These are phyloP conservation scores for Plasmodium cynomolgi DNA, from an alignment of 169 alveolate species.

Conservation along the genomic window DNA sequence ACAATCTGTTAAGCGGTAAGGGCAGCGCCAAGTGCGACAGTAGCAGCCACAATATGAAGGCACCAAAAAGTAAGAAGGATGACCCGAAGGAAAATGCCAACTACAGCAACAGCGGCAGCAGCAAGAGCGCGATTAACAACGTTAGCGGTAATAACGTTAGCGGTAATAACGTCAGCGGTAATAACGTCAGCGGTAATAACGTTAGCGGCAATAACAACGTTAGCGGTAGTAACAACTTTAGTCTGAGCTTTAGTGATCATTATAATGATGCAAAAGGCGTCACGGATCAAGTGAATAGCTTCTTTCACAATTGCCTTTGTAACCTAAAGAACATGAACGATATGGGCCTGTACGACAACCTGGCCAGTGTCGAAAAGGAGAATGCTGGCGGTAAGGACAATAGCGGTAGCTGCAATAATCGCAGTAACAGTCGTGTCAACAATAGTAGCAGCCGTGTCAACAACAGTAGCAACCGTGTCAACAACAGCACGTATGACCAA, in stretches of 20 bases:
- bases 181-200: neutral
- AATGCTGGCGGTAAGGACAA: neutral
- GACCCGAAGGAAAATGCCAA: neutral
- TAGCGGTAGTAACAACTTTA: neutral
- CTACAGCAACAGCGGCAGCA: neutral
- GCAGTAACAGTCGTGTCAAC: neutral
- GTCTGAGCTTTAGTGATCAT: neutral
- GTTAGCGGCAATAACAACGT: neutral
- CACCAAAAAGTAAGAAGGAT: neutral
- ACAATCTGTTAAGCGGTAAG: neutral
- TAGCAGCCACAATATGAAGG: neutral
- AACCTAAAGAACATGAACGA: slow-evolving; percentile 14
- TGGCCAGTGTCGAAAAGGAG: neutral
- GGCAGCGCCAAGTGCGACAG: neutral
- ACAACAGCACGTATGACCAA: neutral
- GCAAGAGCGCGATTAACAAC: neutral
- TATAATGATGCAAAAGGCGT: neutral
- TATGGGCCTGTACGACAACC: neutral
- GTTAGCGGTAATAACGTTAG: neutral
- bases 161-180: neutral
- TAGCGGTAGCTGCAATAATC: neutral
- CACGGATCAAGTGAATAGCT: slow-evolving; percentile 28
- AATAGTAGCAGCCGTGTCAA: neutral
- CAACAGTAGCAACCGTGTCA: neutral
- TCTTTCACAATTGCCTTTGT: slow-evolving; percentile 28